Base-by-base conservation (phyloP, 2,329 filamentous ascomycete genomes). In the Exophiala alcalophila region DNA sequence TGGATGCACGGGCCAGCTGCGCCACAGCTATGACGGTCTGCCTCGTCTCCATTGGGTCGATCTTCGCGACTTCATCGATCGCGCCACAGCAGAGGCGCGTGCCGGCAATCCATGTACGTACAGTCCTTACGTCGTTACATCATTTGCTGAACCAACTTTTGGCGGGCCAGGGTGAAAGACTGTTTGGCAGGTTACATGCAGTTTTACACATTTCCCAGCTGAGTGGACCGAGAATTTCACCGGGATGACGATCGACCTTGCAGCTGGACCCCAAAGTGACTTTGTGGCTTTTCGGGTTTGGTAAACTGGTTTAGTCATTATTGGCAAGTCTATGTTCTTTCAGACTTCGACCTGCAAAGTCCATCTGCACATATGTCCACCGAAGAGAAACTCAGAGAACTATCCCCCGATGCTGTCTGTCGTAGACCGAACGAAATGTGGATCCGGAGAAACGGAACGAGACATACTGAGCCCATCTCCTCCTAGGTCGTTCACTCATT, bases 311-410 rank as follows among this genome's bases (percentile, higher is more conserved):
- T 30, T 43, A 46, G 23, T 46, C 39, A 47, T 46, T 35, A 47
- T 49, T 40, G 41, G 16, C 30, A 44, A 26, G 32, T 47, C 43
- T 41, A 40, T 46, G 34, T 40, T 35, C 19, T 14, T 19, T 23
- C 16, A 37, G 38, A 45, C 49, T 45, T 44, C 37, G 49, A 21
- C 49, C 49, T 40, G 49, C 45, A 46, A 52, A 52, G 49, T 39
- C 45, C 31, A 36, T 21, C 23, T 27, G 34, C 41, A 46, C 44
- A 46, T 52, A 52, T 49, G 45, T 49, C 42, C 49, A 44, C 44
- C 30, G 41, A 51, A 44, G 29, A 42, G 44, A 44, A 52, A 34
- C 34, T 36, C n/a, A n/a, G n/a, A n/a, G 28, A 50, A 44, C 36
- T 47, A 38, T 47, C 44, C 34, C 29, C 12, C 18, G 30, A 37